phyloP scores from a whole-genome alignment of 2,329 filamentous ascomycete species.

The Nothomitra cinnamomea region DNA sequence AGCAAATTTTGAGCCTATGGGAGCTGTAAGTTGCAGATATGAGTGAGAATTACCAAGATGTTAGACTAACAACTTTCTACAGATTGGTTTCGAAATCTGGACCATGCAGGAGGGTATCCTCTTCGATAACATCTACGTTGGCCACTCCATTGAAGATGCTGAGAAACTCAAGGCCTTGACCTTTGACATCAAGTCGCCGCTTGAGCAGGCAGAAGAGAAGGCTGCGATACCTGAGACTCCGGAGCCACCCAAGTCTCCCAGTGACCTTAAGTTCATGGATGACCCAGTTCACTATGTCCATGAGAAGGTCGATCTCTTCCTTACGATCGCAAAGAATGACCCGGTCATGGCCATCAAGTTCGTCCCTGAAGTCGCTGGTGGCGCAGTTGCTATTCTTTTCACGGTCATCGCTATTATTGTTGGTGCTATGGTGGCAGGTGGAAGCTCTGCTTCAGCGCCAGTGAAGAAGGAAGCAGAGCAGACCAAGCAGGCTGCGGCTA shows the following conservation, averaged over 20 bases:
- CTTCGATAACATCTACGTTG: slow-evolving; percentile 99
- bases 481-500: slow-evolving; percentile 52
- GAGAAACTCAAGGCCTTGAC: slow-evolving; percentile 77
- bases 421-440: slow-evolving; percentile 38
- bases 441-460: slow-evolving; percentile 33
- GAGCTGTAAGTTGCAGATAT: slow-evolving; percentile 51
- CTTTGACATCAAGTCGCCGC: slow-evolving; percentile 71
- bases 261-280: slow-evolving; percentile 73
- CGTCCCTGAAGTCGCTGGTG: slow-evolving; percentile 80
- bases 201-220: slow-evolving; percentile 67
- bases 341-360: slow-evolving; percentile 73
- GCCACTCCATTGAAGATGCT: slow-evolving; percentile 87
- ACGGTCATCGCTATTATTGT: slow-evolving; percentile 51
- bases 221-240: slow-evolving; percentile 62
- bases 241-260: slow-evolving; percentile 47
- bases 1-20: slow-evolving; percentile 94
- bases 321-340: slow-evolving; percentile 66
- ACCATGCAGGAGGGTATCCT: slow-evolving; percentile 99
- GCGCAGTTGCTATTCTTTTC: slow-evolving; percentile 52
- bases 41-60: slow-evolving; percentile 5
- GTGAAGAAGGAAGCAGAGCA: slow-evolving; percentile 58
- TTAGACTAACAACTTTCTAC: slow-evolving; percentile 8
- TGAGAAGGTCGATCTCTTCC: slow-evolving; percentile 87
- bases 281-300: slow-evolving; percentile 76
- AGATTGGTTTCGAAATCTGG: slow-evolving; percentile 99